Evolutionary conservation across 768 basidiomycete genomes (phyloP).

Genomic region (Sistotremastrum niveocremeum): DNA sequence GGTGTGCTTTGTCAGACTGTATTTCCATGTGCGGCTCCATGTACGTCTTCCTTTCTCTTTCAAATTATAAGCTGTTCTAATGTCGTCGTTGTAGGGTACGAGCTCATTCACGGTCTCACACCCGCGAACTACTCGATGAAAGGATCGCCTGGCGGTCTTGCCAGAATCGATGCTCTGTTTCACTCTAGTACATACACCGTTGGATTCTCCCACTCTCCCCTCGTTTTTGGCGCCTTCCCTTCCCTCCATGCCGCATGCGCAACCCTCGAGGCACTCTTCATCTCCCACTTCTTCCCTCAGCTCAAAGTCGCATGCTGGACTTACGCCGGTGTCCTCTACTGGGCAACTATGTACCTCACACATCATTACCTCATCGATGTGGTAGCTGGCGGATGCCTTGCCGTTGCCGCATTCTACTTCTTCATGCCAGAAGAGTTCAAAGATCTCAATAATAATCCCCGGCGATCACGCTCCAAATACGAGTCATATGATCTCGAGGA

Average conservation of each 20-base stretch:
- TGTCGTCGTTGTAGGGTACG: conserved; percentile 51
- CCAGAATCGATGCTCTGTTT: conserved; percentile 84
- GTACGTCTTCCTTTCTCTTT: conserved; percentile 19
- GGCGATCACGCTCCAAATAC: conserved; percentile 43
- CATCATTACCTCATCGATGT: conserved; percentile 99
- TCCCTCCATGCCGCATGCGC: conserved; percentile 84
- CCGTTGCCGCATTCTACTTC: conserved; percentile 76
- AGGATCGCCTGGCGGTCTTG: conserved; percentile 87
- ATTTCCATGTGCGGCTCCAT: conserved; percentile 83
- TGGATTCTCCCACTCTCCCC: conserved; percentile 74
- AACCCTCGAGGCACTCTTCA: conserved; percentile 85
- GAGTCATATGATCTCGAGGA: conserved; percentile 67
- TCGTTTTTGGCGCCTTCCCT: conserved; percentile 96
- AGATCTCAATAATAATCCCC: conserved; percentile 34
- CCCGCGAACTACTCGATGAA: conserved; percentile 88
- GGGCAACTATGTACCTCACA: conserved; percentile 98
- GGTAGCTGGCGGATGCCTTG: conserved; percentile 84
- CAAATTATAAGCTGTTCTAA: not conserved
- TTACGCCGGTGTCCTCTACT: conserved; percentile 81
- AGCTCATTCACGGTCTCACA: conserved; percentile 89
- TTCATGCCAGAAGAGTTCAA: conserved; percentile 75
- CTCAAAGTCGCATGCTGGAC: conserved; percentile 56
- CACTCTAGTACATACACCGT: conserved; percentile 61
- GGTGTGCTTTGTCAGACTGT: conserved; percentile 83
- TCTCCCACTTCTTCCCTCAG: conserved; percentile 88